A percentile compares a stretch with the other conserved stretches of the same genome.
Evolutionary conservation across 805 yeast genomes (phyloP).

Genomic region (Komagataella populi): DNA sequence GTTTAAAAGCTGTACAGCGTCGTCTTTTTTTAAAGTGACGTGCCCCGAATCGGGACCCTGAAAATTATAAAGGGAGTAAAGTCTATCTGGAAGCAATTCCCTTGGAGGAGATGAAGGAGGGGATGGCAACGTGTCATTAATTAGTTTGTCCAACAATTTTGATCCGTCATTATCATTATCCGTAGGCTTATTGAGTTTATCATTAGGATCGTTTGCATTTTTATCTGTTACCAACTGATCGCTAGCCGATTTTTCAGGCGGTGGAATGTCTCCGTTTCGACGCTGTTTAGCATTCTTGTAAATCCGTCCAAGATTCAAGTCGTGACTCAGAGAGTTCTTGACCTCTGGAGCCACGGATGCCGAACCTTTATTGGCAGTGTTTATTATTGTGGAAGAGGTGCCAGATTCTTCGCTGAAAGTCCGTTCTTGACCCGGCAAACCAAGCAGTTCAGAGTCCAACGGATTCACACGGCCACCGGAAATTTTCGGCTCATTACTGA

Average conservation of each 20-base stretch:
- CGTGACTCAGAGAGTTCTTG: background rate
- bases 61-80: slow-evolving; percentile 81
- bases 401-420: background rate
- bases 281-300: background rate
- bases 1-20: slow-evolving; percentile 67
- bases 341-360: background rate
- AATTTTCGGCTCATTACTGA: background rate
- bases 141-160: slow-evolving; percentile 22
- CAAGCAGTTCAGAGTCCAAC: background rate
- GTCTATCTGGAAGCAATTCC: slow-evolving; percentile 68
- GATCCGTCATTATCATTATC: slow-evolving; percentile 21
- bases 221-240: background rate
- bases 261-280: background rate
- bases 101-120: slow-evolving; percentile 73
- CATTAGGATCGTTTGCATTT: slow-evolving; percentile 2
- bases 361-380: background rate
- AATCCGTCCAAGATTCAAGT: background rate
- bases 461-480: background rate
- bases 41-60: slow-evolving; percentile 90
- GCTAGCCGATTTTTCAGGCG: background rate
- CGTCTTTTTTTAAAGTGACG: slow-evolving; percentile 66
- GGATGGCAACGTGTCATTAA: slow-evolving; percentile 31
- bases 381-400: background rate
- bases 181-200: slow-evolving; percentile 13
- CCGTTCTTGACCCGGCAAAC: background rate